A percentile compares a stretch with the other conserved stretches of the same genome.
phyloP scores from a whole-genome alignment of 768 basidiomycete species.

The Mycena chlorophos region DNA sequence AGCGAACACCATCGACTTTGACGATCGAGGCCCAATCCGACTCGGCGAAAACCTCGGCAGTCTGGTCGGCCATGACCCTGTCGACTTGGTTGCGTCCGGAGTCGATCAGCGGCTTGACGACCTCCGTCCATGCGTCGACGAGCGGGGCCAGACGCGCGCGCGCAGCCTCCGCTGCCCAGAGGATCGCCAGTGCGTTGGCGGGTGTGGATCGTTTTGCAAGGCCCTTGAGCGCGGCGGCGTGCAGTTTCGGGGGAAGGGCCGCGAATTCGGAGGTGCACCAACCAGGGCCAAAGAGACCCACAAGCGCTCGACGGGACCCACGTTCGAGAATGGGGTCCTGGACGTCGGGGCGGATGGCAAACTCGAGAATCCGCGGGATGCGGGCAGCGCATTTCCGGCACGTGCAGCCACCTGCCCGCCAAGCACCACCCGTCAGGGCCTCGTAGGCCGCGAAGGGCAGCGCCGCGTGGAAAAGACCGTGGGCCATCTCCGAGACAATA shows the following conservation, averaged over 20 bases:
- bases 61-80: slow-evolving; percentile 56
- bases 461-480: slow-evolving; percentile 85
- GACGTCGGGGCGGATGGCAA: slow-evolving; percentile 75
- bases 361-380: slow-evolving; percentile 81
- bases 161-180: slow-evolving; percentile 67
- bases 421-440: slow-evolving; percentile 66
- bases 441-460: slow-evolving; percentile 81
- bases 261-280: slow-evolving; percentile 89
- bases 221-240: slow-evolving; percentile 71
- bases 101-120: slow-evolving; percentile 65
- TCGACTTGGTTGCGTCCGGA: slow-evolving; percentile 62
- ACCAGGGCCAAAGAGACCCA: slow-evolving; percentile 83
- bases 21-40: slow-evolving; percentile 75
- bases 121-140: slow-evolving; percentile 74
- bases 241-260: slow-evolving; percentile 58
- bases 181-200: slow-evolving; percentile 62
- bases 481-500: slow-evolving; percentile 85
- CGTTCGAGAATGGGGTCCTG: slow-evolving; percentile 69
- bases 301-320: slow-evolving; percentile 72
- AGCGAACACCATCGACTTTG: slow-evolving; percentile 68
- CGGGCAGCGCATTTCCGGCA: slow-evolving; percentile 83
- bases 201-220: slow-evolving; percentile 70
- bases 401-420: slow-evolving; percentile 82
- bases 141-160: slow-evolving; percentile 51
- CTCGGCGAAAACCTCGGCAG: slow-evolving; percentile 66